A percentile compares a stretch with the other conserved stretches of the same genome.
These are phyloP conservation scores for Spinellus fusiger DNA, from an alignment of 192 early-diverging fungal species.

Conservation along the genomic window DNA sequence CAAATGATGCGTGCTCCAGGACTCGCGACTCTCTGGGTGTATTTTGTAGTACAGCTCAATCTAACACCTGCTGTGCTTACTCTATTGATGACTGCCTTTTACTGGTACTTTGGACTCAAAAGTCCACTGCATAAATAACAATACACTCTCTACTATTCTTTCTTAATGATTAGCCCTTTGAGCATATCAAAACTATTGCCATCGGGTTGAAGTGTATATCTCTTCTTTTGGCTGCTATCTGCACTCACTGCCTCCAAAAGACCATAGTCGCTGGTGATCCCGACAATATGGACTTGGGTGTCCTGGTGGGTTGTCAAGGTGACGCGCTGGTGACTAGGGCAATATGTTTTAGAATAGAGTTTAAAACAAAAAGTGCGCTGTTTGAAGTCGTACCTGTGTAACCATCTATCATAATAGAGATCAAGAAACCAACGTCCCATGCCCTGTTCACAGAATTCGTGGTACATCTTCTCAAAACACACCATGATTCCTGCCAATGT, in stretches of 20 bases:
- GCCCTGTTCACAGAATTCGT: constrained; percentile 53
- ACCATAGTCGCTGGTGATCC: constrained; percentile 70
- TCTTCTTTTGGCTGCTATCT: constrained; percentile 42
- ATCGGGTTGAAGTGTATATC: constrained; percentile 88
- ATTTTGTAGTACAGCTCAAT: constrained; percentile 47
- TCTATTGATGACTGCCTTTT: constrained; percentile 33
- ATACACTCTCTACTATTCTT: constrained; percentile 11
- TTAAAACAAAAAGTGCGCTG: not conserved
- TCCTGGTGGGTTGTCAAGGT: constrained; percentile 53
- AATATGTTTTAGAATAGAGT: not conserved
- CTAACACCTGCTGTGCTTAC: constrained; percentile 39
- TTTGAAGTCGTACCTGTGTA: constrained; percentile 58
- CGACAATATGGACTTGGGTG: constrained; percentile 60
- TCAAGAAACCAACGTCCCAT: constrained; percentile 59
- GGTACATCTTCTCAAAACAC: constrained; percentile 73
- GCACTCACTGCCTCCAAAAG: constrained; percentile 65
- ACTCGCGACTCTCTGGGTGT: constrained; percentile 65
- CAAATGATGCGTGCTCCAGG: constrained; percentile 68
- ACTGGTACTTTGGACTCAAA: constrained; percentile 41
- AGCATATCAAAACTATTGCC: constrained; percentile 99
- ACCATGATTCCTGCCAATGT: constrained; percentile 59
- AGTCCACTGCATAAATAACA: not conserved
- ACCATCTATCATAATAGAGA: constrained; percentile 80
- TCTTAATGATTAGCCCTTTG: constrained; percentile 71
- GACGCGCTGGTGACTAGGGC: constrained; percentile 55